Conservation (phyloP, 176 grass and related monocot species). For the Secale cereale region DNA sequence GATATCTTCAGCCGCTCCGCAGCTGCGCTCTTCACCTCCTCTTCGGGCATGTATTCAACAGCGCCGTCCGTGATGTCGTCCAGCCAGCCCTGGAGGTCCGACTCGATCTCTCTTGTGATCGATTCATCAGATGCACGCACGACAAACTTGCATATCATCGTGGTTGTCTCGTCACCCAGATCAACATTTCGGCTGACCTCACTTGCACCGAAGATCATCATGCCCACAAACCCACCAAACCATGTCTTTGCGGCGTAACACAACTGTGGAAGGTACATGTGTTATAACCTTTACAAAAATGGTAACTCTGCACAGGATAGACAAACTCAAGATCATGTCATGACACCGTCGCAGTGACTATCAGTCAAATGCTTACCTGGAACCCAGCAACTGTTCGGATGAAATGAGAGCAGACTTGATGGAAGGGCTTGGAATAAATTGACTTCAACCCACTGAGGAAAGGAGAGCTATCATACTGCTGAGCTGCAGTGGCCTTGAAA, state of each 20-base stretch:
- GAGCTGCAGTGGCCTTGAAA: conserved; percentile 97
- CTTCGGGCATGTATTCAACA: conserved; percentile 90
- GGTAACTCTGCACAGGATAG: not conserved
- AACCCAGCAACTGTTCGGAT: conserved; percentile 93
- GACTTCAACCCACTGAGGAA: conserved; percentile 90
- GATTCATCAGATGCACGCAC: conserved; percentile 83
- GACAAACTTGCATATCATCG: conserved; percentile 98
- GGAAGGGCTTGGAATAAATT: conserved; percentile 80
- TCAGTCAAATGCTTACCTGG: conserved; percentile 59
- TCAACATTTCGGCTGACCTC: conserved; percentile 97
- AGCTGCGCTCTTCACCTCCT: conserved; percentile 80
- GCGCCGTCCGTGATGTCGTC: conserved; percentile 84
- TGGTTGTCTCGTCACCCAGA: conserved; percentile 92
- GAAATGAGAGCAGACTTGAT: conserved; percentile 98
- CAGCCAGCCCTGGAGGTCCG: conserved; percentile 90
- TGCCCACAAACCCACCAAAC: conserved; percentile 96
- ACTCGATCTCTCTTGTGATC: conserved; percentile 84
- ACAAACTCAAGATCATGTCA: not conserved
- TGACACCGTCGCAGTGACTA: not conserved
- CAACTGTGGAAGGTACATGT: conserved; percentile 38
- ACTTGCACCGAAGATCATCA: conserved; percentile 98
- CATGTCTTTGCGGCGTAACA: conserved; percentile 95
- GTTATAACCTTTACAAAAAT: not conserved
- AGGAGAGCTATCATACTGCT: conserved; percentile 91
- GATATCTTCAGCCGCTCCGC: conserved; percentile 74